Evolutionary conservation across 176 grass and related monocot genomes (phyloP).

Genomic region (Oryza australiensis): DNA sequence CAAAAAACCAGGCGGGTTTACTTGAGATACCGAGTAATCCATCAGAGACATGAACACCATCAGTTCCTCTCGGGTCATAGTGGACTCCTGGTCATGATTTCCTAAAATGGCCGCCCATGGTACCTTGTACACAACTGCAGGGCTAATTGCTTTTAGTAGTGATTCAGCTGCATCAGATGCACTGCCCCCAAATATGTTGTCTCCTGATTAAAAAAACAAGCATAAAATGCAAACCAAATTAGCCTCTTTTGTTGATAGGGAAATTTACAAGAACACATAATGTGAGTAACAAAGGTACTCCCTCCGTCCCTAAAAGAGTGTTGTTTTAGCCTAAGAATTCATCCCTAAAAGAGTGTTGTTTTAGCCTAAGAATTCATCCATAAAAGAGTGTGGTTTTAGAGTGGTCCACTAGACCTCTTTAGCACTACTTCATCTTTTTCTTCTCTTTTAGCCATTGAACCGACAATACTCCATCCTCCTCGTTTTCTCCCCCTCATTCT

Average conservation of each 20-base stretch:
- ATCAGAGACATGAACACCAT: conserved; percentile 86
- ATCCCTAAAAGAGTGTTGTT: too few species aligned
- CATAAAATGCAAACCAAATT: not conserved
- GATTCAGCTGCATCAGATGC: conserved; percentile 93
- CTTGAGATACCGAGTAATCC: conserved; percentile 91
- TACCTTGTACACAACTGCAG: conserved; percentile 64
- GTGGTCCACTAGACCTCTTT: too few species aligned
- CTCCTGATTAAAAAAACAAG: conserved; percentile 59
- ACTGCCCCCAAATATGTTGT: conserved; percentile 94
- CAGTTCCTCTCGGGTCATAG: conserved; percentile 81
- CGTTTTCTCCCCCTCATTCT: too few species aligned
- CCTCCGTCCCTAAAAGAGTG: too few species aligned
- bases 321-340: too few species aligned
- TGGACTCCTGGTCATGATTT: conserved; percentile 95
- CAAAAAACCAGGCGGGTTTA: conserved; percentile 75
- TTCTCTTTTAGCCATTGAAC: too few species aligned
- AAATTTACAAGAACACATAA: not conserved
- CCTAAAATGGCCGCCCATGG: conserved; percentile 93
- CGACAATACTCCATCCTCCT: too few species aligned
- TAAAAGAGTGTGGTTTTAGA: too few species aligned
- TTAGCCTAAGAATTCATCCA: too few species aligned
- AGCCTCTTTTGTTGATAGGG: not conserved
- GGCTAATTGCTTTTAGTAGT: conserved; percentile 68
- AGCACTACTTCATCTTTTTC: too few species aligned
- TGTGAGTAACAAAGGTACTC: too few species aligned